Base-by-base conservation (phyloP, 108 stramenopile species). In the Cylindrotheca fusiformis region DNA sequence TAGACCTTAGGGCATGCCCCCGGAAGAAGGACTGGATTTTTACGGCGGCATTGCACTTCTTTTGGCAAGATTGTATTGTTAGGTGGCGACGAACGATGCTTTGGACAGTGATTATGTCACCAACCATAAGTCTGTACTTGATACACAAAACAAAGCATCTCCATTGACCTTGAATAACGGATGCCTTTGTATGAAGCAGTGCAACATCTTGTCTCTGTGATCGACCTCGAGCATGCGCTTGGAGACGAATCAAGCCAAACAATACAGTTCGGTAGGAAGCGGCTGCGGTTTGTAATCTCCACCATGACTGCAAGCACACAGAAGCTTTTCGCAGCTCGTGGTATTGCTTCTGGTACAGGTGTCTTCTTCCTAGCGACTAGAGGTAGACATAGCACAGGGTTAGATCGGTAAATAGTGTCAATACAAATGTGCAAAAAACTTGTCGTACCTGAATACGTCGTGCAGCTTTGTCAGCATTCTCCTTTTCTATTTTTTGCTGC, bases 11-110 rank as follows among this genome's bases (percentile, higher is more conserved):
- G 22, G 48, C n/a, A 12, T 21, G 21, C 18, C 67, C 31, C 8
- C 77, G 67, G 5, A 26, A 48, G 17, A 54, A 19, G 6, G 65
- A 28, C 55, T 78, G 77, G 29, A 70, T 70, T 54, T 52, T 71
- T 14, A 48, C 36, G 18, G 52, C 69, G 2, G 74, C 60, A 30
- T 32, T 3, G 2, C 6, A 48, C 61, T 55, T 56, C 41, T 22
- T 49, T 14, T 46, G 4, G 21, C 19, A 32, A 19, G 55, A 51
- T 28, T 28, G 60, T 48, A 21, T 21, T 0, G 28, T 29, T 48
- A 26, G 31, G 29, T 0, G 48, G 26, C 45, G 27, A 0, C 48
- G 45, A 48, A 12, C 45, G 2, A 29, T 48, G 48, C 2, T 25
- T 61, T 27, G 22, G 2, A 17, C 60, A 30, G 24, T 14, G 24